Evolutionary conservation across 208 protist species (phyloP), one percentile per base, ranked within the genome.

Genomic region (Leishmania gerbilli): DNA sequence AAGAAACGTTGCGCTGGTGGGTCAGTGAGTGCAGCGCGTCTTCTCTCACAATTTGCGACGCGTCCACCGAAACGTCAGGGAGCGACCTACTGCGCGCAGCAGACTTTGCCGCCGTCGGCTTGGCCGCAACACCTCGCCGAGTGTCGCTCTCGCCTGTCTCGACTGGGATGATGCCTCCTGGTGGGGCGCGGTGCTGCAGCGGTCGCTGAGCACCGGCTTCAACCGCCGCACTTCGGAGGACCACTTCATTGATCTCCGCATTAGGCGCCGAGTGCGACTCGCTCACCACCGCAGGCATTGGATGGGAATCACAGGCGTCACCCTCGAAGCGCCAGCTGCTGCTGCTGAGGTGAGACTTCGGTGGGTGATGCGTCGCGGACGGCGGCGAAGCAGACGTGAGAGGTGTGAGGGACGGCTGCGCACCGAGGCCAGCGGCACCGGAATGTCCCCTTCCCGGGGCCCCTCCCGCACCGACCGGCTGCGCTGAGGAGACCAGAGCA

Each of bases 261-360:
- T 27, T 17, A 65, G 74, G 31, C n/a, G 62, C 80, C 27, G 68
- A 2, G 42, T 68, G 19, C 42, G 51, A 21, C 34, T 62, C 80
- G 53, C 55, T 19, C 60, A 60, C 56, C 24, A 79, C 56, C 4
- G 76, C 65, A 64, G 76, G 71, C 71, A 77, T 84, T 55, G 76
- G 45, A 8, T 80, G 67, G 58, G 49, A 74, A n/a, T 80, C 81
- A 0, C 56, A 76, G 5, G 58, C 56, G 45, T 71, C 56, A 45
- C 77, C 71, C 9, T 78, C 71, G 58, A 80, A 80, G 60, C 42
- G 49, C 65, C n/a, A 31, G 67, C 76, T 80, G 69, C 64, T 64
- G 56, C 76, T 80, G 76, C 58, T 64, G 71, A 80, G 49, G 76
- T 78, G 76, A 0, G 81, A 74, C 37, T 31, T 24, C 13, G 69